These are phyloP conservation scores for Hypoxylon trugodes DNA, from an alignment of 495 filamentous ascomycete genomes.

Conservation along the genomic window DNA sequence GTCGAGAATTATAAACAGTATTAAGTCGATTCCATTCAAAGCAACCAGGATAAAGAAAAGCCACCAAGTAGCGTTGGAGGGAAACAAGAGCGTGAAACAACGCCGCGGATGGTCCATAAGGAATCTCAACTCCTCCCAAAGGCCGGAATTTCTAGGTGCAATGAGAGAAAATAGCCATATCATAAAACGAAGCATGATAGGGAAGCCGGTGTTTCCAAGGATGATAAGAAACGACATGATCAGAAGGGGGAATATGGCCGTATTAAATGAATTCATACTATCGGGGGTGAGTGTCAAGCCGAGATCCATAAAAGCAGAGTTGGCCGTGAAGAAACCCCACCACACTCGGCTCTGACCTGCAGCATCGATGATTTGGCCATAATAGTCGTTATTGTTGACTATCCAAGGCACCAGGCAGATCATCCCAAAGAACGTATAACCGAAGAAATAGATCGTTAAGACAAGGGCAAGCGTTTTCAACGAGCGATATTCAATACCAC, in stretches of 20 bases:
- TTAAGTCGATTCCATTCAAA: slow-evolving; percentile 82
- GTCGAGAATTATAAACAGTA: slow-evolving; percentile 91
- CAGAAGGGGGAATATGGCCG: slow-evolving; percentile 75
- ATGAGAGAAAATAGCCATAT: slow-evolving; percentile 78
- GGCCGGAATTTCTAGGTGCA: slow-evolving; percentile 64
- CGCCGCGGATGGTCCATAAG: slow-evolving; percentile 92
- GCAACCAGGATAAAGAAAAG: slow-evolving; percentile 84
- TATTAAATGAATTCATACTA: slow-evolving; percentile 88
- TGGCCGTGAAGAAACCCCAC: slow-evolving; percentile 92
- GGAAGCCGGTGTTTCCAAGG: slow-evolving; percentile 93
- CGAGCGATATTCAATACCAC: slow-evolving; percentile 92
- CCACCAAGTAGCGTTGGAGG: slow-evolving; percentile 92
- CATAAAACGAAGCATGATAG: slow-evolving; percentile 87
- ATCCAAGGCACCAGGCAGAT: slow-evolving; percentile 84
- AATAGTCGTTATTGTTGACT: slow-evolving; percentile 61
- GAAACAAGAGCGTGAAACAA: slow-evolving; percentile 94
- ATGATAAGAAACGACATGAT: slow-evolving; percentile 83
- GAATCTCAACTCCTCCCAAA: slow-evolving; percentile 90
- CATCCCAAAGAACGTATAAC: slow-evolving; percentile 78
- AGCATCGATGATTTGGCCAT: slow-evolving; percentile 65
- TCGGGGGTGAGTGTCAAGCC: slow-evolving; percentile 89
- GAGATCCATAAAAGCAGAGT: slow-evolving; percentile 88
- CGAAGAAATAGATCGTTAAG: slow-evolving; percentile 77
- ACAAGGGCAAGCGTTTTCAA: slow-evolving; percentile 85
- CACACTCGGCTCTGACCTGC: slow-evolving; percentile 73